Evolutionary conservation across 768 basidiomycete genomes (phyloP).

Genomic region (Termitomyces sp.): DNA sequence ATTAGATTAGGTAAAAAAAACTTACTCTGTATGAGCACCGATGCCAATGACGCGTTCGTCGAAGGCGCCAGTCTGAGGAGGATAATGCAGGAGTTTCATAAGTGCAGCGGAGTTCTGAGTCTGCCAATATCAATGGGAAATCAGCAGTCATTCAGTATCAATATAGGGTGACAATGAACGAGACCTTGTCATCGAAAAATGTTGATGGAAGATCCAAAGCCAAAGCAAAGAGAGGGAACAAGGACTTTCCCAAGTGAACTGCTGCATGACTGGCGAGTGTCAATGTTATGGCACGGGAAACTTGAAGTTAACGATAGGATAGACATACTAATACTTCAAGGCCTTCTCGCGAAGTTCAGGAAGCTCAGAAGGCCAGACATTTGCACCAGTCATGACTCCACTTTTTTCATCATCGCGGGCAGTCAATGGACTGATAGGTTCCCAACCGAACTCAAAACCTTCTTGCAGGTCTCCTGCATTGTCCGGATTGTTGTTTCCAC

Average conservation of each 20-base stretch:
- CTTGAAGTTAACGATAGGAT: too few species aligned
- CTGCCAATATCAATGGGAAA: constrained; percentile 38
- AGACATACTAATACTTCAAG: constrained; percentile 62
- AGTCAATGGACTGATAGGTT: constrained; percentile 34
- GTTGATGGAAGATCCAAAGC: constrained; percentile 70
- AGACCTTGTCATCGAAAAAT: constrained; percentile 82
- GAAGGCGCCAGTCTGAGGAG: constrained; percentile 48
- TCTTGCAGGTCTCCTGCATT: constrained; percentile 87
- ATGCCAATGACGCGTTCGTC: constrained; percentile 65
- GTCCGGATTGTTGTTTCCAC: constrained; percentile 73
- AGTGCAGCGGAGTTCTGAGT: constrained; percentile 75
- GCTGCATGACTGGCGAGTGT: constrained; percentile 29
- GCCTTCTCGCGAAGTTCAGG: constrained; percentile 58
- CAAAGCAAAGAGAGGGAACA: constrained; percentile 86
- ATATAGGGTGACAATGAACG: neutral
- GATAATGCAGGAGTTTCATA: constrained; percentile 78
- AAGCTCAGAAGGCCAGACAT: constrained; percentile 72
- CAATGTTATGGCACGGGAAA: neutral
- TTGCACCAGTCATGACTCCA: constrained; percentile 65
- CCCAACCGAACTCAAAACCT: constrained; percentile 85
- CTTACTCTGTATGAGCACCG: constrained; percentile 73
- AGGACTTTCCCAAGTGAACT: constrained; percentile 44
- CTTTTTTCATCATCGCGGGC: constrained; percentile 28
- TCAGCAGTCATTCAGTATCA: neutral
- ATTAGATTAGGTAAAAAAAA: neutral